Percentiles rank a stretch among this genome's conserved stretches.
phyloP scores from a whole-genome alignment of 164 flowering plant genomes.

The Vitis amurensis region DNA sequence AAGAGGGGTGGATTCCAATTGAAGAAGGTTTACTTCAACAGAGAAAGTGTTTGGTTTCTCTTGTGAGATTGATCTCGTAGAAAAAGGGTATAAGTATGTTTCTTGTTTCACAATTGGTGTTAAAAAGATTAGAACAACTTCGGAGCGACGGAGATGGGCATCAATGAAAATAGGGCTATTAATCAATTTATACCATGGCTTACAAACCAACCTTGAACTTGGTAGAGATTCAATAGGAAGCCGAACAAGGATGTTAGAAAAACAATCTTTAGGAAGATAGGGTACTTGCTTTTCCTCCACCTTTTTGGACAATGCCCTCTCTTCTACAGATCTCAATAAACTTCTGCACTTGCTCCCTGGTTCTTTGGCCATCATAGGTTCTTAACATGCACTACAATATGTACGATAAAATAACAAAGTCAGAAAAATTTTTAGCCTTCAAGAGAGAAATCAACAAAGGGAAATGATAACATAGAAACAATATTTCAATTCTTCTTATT shows the following conservation, averaged over 20 bases:
- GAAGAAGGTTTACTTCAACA: conserved; percentile 28
- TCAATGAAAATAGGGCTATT: conserved; percentile 28
- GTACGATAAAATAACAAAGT: too few species aligned
- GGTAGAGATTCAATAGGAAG: conserved; percentile 40
- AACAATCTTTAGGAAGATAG: conserved; percentile 34
- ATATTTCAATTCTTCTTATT: too few species aligned
- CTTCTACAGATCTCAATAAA: conserved; percentile 25
- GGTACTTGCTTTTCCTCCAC: conserved; percentile 28
- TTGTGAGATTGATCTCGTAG: neutral
- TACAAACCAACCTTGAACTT: conserved; percentile 36
- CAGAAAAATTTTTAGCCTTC: too few species aligned
- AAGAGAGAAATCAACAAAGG: too few species aligned
- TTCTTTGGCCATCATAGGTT: conserved; percentile 7
- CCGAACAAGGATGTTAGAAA: conserved; percentile 33
- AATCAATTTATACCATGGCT: conserved; percentile 39
- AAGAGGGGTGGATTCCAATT: conserved; percentile 6
- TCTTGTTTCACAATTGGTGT: conserved; percentile 1
- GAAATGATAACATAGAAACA: too few species aligned
- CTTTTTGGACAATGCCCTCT: conserved; percentile 22
- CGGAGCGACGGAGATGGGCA: conserved; percentile 27
- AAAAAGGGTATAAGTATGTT: neutral
- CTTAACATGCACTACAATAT: too few species aligned
- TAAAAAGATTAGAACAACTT: conserved; percentile 30
- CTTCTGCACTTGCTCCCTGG: neutral
- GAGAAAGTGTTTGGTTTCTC: conserved; percentile 21